Conservation (phyloP, 2,329 filamentous ascomycete genomes). For the Madurella fahalii region DNA sequence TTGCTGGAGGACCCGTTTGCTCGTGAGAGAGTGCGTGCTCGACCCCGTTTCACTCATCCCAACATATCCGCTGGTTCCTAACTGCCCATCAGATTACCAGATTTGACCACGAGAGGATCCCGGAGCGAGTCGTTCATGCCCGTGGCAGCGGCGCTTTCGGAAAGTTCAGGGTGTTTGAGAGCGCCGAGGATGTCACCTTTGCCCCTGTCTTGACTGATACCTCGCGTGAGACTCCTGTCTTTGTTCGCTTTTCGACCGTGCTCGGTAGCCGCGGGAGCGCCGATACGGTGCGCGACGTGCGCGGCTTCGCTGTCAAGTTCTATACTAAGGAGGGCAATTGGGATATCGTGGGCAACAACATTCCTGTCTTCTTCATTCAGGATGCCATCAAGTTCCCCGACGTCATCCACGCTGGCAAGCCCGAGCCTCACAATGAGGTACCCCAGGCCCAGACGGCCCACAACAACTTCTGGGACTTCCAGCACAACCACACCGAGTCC, state of each 20-base stretch:
- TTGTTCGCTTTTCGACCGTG: conserved; percentile 74
- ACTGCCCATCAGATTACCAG: conserved; percentile 57
- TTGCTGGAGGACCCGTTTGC: conserved; percentile 69
- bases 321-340: conserved; percentile 76
- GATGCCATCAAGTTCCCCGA: conserved; percentile 73
- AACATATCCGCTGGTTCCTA: not conserved
- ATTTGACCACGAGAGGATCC: conserved; percentile 60
- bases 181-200: conserved; percentile 57
- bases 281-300: conserved; percentile 78
- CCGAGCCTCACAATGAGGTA: conserved; percentile 65
- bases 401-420: conserved; percentile 60
- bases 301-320: conserved; percentile 74
- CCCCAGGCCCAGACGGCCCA: conserved; percentile 68
- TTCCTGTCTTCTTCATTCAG: conserved; percentile 72
- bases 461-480: conserved; percentile 76
- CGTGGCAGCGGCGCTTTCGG: conserved; percentile 32
- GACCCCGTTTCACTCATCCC: not conserved
- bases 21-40: conserved; percentile 59
- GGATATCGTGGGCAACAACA: conserved; percentile 71
- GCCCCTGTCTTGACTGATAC: conserved; percentile 48
- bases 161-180: conserved; percentile 63
- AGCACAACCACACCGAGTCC: conserved; percentile 62
- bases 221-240: conserved; percentile 55
- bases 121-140: conserved; percentile 33
- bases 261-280: conserved; percentile 70